Evolutionary conservation across 2,329 filamentous ascomycete genomes (phyloP).

Genomic region (Microcera coccophila): DNA sequence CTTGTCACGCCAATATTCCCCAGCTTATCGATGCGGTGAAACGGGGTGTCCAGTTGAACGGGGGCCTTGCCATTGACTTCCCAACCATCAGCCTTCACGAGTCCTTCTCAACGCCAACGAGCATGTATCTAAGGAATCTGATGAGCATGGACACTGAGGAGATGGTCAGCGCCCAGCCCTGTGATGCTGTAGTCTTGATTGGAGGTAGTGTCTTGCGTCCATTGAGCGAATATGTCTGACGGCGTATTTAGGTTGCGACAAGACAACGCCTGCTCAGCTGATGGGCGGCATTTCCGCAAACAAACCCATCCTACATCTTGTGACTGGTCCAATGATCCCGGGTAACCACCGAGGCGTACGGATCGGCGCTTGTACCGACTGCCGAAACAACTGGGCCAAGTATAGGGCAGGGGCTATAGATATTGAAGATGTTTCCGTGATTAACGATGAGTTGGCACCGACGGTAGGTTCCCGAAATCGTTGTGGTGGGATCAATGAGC

Average conservation of each 20-base stretch:
- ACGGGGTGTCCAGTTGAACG: conserved; percentile 62
- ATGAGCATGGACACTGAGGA: conserved; percentile 81
- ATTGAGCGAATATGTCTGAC: not conserved
- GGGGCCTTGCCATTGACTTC: conserved; percentile 67
- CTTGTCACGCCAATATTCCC: conserved; percentile 68
- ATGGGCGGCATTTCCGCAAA: conserved; percentile 75
- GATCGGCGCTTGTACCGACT: conserved; percentile 72
- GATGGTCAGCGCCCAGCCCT: conserved; percentile 69
- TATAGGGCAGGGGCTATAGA: conserved; percentile 64
- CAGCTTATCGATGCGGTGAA: conserved; percentile 69
- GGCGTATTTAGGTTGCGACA: conserved; percentile 58
- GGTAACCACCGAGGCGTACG: conserved; percentile 61
- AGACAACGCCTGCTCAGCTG: conserved; percentile 68
- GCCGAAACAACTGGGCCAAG: conserved; percentile 68
- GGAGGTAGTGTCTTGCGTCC: conserved; percentile 45
- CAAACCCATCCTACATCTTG: conserved; percentile 64
- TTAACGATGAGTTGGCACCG: conserved; percentile 71
- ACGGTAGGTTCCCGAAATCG: conserved; percentile 45
- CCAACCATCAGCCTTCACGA: conserved; percentile 71
- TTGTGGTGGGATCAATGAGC: not conserved
- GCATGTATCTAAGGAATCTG: conserved; percentile 70
- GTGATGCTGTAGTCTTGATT: conserved; percentile 64
- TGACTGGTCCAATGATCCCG: conserved; percentile 73
- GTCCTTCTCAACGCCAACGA: conserved; percentile 65
- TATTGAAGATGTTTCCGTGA: conserved; percentile 65